A percentile compares a stretch with the other conserved stretches of the same genome.
These are phyloP conservation scores for Cladosporium phlei DNA, from an alignment of 2,329 filamentous ascomycete species.

Conservation along the genomic window DNA sequence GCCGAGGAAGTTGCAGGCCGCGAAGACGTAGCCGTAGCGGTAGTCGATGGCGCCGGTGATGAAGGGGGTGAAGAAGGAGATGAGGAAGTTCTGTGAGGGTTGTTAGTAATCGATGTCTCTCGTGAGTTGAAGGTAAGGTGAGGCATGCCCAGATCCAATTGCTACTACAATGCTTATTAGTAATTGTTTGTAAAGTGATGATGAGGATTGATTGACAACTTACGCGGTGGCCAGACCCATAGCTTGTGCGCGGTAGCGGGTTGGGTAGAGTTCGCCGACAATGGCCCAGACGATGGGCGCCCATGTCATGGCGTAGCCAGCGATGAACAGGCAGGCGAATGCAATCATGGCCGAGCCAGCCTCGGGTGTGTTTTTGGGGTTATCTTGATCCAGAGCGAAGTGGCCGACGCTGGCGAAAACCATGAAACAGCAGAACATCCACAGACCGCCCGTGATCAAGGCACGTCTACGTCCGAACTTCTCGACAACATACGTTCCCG, in stretches of 20 bases:
- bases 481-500: slow-evolving; percentile 45
- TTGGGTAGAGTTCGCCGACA: slow-evolving; percentile 51
- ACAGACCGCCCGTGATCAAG: slow-evolving; percentile 42
- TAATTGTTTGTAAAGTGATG: too few species aligned
- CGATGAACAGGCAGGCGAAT: slow-evolving; percentile 64
- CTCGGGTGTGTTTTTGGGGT: slow-evolving; percentile 32
- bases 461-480: slow-evolving; percentile 42
- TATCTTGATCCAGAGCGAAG: slow-evolving; percentile 36
- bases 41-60: slow-evolving; percentile 32
- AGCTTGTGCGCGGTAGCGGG: slow-evolving; percentile 43
- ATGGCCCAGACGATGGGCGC: slow-evolving; percentile 66
- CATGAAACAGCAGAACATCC: slow-evolving; percentile 57
- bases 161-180: too few species aligned
- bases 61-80: slow-evolving; percentile 22
- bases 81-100: slow-evolving; percentile 26
- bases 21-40: slow-evolving; percentile 33
- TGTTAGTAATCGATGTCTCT: neutral
- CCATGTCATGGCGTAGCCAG: slow-evolving; percentile 65
- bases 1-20: slow-evolving; percentile 28
- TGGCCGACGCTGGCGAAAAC: slow-evolving; percentile 46
- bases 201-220: too few species aligned
- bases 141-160: slow-evolving; percentile 50
- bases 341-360: slow-evolving; percentile 60
- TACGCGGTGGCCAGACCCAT: slow-evolving; percentile 58
- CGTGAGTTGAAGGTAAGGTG: too few species aligned